Evolutionary conservation across 2,329 filamentous ascomycete genomes (phyloP), one percentile per base, ranked within the genome.

Genomic region (Ceratocystiopsis sp.): DNA sequence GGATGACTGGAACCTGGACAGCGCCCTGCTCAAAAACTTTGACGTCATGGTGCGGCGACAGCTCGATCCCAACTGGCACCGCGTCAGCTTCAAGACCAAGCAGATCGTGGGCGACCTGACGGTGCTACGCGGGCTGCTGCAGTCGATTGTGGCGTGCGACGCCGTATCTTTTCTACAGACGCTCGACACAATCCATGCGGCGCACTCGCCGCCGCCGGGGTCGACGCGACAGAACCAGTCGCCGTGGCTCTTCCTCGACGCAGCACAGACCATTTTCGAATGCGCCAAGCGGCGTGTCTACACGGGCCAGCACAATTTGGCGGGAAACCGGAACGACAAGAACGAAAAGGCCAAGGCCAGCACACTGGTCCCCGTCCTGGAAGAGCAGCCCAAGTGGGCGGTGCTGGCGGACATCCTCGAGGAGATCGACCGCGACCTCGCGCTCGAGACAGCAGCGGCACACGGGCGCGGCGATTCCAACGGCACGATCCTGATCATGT

Each of bases 1-100:
- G 77, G 87, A 93, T 46, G 87, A 95, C 55, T 96, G 89, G 89
- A 95, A 85, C 41, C 68, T 94, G 16, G 89, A 96, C 59, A 95
- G 84, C 55, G 89, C 89, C 34, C 63, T 96, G 47, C 81, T 95
- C 51, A 84, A 81, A 55, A 93, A 86, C 54, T 98, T 98, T 58
- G 91, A 96, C 57, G 68, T 83, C 47, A 80, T 87, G 44, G 78
- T 98, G 41, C 74, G 89, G 48, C 74, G 87, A 45, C 91, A 98
- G 59, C 66, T 98, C 16, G 87, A 96, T 55, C 87, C 89, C 5
- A 87, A 96, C 46, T 98, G 91, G 91, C 91, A 98, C 63, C 77
- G 91, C 43, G 84, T 94, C 42, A 95, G 83, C 58, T 93, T 84
- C 70, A 86, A 91, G 60, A 96, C 89, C 2, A 84, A 82, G 54